Base-by-base conservation (phyloP, 805 yeast species). In the Candida insectalens region DNA sequence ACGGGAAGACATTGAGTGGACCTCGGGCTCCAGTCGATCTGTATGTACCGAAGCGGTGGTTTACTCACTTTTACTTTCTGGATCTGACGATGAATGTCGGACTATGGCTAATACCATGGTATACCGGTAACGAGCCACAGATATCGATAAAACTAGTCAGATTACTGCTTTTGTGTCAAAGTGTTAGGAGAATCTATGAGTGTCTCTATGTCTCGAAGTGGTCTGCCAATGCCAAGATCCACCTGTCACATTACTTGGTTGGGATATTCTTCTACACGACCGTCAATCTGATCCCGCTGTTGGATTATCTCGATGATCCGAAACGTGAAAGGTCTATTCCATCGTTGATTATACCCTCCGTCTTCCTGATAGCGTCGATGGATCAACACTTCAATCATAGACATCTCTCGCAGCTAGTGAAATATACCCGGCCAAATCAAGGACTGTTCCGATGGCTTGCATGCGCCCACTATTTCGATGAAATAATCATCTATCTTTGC, bases 391-490 rank as follows among this genome's bases (percentile, higher is more conserved):
- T 42, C 20, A 70, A 71, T 47, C 88, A 79, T 46, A 31, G 22
- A 5, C 62, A 69, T 34, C 53, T 79, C 26, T 59, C 82, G 0
- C 32, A 43, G 3, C 49, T 78, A 29, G 54, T 51, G 15, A 79
- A 79, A 48, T 79, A 79, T 50, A 62, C 72, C 1, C 45, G 65
- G 18, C 92, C 94, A 3, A 50, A 46, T 2, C 50, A 55, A 23
- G 65, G 77, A 1, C 41, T 73, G 30, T 79, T 79, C 49, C 51
- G 52, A 28, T 51, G 50, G n/a, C 60, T 69, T 2, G 60, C 74
- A 13, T 71, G 79, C 43, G 80, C 89, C 0, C 94, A 82, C 51
- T 82, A 81, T 44, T 57, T 75, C 14, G 79, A 78, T 50, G 94
- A 82, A 47, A 57, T 77, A 5, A 19, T 67, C 23, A 65, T 82